Percentiles rank a stretch among this genome's conserved stretches.
phyloP scores from a whole-genome alignment of 2,329 filamentous ascomycete species.

The Alternaria novae-zelandiae region DNA sequence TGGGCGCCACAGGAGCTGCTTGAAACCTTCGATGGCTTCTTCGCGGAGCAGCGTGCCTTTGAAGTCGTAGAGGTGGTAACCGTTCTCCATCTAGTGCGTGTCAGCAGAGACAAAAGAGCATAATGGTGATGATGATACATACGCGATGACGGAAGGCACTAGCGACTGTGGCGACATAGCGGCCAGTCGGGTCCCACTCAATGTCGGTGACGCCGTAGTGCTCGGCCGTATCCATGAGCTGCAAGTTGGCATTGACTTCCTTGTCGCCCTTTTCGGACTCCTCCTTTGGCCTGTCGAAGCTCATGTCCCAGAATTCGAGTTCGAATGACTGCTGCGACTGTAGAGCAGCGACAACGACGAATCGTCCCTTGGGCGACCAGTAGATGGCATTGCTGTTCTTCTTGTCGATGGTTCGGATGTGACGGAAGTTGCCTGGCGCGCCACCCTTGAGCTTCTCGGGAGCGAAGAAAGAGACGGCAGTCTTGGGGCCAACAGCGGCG shows the following conservation, averaged over 20 bases:
- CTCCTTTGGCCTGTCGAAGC: conserved; percentile 78
- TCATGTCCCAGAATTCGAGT: conserved; percentile 95
- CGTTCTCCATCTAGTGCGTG: conserved; percentile 86
- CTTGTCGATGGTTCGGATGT: conserved; percentile 93
- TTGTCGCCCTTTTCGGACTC: conserved; percentile 94
- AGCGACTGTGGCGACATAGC: conserved; percentile 91
- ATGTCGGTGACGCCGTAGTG: conserved; percentile 98
- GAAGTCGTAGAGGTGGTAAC: conserved; percentile 98
- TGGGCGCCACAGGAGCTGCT: conserved; percentile 95
- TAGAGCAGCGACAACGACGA: conserved; percentile 92
- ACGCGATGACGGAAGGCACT: conserved; percentile 96
- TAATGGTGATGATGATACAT: conserved; percentile 57
- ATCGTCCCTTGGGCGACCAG: conserved; percentile 95
- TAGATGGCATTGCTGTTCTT: conserved; percentile 99
- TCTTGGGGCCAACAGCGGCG: conserved; percentile 89
- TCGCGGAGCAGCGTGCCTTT: conserved; percentile 87
- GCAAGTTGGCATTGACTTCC: conserved; percentile 91
- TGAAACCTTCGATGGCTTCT: conserved; percentile 94
- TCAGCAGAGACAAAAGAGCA: conserved; percentile 16
- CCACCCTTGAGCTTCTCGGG: conserved; percentile 90
- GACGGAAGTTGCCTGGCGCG: conserved; percentile 90
- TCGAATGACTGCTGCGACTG: conserved; percentile 93
- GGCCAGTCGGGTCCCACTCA: conserved; percentile 96
- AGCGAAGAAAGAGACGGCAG: conserved; percentile 92
- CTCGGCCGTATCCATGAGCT: conserved; percentile 90